phyloP scores from a whole-genome alignment of 345 rosid genomes.

The Punica granatum region DNA sequence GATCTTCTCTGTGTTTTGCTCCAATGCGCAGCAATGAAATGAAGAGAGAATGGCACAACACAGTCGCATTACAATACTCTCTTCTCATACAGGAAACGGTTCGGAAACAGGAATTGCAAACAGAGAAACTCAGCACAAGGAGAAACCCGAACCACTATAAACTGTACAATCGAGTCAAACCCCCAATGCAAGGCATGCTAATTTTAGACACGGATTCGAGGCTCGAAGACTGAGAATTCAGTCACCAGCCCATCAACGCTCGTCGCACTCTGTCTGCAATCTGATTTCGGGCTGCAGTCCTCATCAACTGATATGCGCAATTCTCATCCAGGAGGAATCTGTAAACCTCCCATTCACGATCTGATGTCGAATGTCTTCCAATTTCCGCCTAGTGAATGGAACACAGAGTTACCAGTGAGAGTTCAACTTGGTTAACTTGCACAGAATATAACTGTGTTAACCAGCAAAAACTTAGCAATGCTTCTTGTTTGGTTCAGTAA shows the following conservation, averaged over 20 bases:
- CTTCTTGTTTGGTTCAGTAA: neutral
- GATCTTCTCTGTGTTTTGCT: neutral
- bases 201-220: neutral
- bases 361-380: slow-evolving; percentile 50
- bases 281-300: slow-evolving; percentile 36
- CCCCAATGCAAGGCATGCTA: neutral
- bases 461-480: neutral
- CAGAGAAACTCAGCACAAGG: neutral
- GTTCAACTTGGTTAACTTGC: too few relatives aligned
- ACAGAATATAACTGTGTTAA: neutral
- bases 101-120: neutral
- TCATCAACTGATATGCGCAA: slow-evolving; percentile 28
- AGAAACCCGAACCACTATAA: neutral
- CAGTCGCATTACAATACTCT: neutral
- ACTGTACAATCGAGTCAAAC: neutral
- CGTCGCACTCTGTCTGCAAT: slow-evolving; percentile 68
- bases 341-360: slow-evolving; percentile 83
- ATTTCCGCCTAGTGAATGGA: slow-evolving; percentile 57
- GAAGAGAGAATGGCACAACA: neutral
- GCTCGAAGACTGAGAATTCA: neutral
- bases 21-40: neutral
- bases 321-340: slow-evolving; percentile 72
- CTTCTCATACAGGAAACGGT: neutral
- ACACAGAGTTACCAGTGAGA: neutral
- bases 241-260: slow-evolving; percentile 76